Conservation (phyloP, 345 rosid species). For the Garcia nutans region DNA sequence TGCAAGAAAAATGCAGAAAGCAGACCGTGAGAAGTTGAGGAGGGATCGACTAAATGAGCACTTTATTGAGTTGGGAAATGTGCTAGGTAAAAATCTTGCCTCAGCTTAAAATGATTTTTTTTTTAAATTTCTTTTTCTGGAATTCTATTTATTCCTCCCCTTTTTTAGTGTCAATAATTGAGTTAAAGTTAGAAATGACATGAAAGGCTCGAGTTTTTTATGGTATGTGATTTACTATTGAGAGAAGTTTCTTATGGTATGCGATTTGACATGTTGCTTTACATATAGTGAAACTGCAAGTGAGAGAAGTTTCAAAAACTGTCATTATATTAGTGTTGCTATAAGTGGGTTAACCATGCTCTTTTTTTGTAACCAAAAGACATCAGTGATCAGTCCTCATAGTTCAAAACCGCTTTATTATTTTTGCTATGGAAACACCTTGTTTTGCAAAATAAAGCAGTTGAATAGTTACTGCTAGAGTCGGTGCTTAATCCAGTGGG, state of each 20-base stretch:
- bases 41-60: constrained; percentile 90
- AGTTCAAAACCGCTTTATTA: not conserved
- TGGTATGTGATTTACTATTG: not conserved
- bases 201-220: not conserved
- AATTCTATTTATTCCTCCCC: not conserved
- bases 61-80: constrained; percentile 68
- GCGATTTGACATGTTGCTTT: not conserved
- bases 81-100: constrained; percentile 51
- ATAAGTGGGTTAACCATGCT: not conserved
- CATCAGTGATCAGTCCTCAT: not conserved
- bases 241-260: not conserved
- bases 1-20: constrained; percentile 74
- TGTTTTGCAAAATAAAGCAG: not conserved
- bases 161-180: not conserved
- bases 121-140: not conserved
- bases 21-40: constrained; percentile 88
- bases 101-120: not conserved
- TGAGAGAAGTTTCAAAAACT: not conserved
- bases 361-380: not conserved
- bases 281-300: not conserved
- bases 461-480: not conserved
- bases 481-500: not conserved
- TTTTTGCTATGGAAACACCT: not conserved
- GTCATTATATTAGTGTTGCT: not conserved
- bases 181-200: not conserved